A percentile compares a stretch with the other conserved stretches of the same genome.
phyloP scores from a whole-genome alignment of 306 rosid species.

The Vigna reflexopilosa region DNA sequence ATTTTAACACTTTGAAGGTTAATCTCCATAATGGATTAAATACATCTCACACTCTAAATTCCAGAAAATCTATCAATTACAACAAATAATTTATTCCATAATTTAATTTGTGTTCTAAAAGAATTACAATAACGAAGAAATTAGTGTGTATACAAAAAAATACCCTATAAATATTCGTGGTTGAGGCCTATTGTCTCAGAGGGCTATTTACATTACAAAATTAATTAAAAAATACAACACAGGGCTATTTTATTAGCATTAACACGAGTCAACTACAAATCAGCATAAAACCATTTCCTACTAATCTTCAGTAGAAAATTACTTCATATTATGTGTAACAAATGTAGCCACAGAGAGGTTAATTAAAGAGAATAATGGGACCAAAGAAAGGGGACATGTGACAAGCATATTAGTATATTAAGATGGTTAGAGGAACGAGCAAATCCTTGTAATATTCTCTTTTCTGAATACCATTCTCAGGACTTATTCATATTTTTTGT shows the following conservation, averaged over 20 bases:
- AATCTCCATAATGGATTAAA: neutral
- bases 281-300: too few species aligned
- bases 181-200: neutral
- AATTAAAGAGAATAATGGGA: too few species aligned
- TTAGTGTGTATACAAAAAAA: neutral
- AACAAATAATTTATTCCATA: neutral
- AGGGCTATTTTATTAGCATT: neutral
- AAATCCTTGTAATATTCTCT: too few species aligned
- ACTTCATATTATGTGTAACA: neutral
- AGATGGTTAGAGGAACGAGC: too few species aligned
- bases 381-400: too few species aligned
- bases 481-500: too few species aligned
- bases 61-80: neutral
- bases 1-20: neutral
- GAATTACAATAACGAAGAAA: neutral
- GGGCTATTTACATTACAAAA: neutral
- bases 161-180: neutral
- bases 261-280: neutral
- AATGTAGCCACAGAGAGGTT: too few species aligned
- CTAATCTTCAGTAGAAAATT: too few species aligned
- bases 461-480: too few species aligned
- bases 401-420: too few species aligned
- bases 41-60: neutral
- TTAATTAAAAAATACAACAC: neutral
- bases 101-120: neutral